Base-by-base conservation (phyloP, 257 asterid species). In the Perilla frutescens region DNA sequence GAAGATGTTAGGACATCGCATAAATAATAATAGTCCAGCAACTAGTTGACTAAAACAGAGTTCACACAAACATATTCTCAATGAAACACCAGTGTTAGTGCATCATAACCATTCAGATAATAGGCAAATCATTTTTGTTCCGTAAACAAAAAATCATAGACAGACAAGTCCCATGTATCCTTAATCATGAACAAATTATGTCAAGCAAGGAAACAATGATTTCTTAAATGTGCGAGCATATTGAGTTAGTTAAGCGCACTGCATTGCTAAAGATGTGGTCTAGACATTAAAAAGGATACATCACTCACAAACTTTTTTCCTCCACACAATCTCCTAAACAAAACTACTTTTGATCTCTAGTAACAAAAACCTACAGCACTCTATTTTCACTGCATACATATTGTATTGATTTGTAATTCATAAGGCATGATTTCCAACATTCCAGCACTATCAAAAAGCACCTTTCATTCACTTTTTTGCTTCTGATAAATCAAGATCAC, bases 401-500 rank as follows among this genome's bases (percentile, higher is more conserved):
- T 62, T 8, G 43, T 62, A 62, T 62, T 49, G 57, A 29, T 13
- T 29, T 8, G 20, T 47, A 77, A 9, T 48, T 56, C 1, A 14
- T 8, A 44, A 60, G 71, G 73, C 71, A 60, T 10, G 51, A 45
- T 44, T 76, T 68, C 11, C 73, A 44, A 26, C 66, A 29, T 65
- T 77, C 73, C 73, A 29, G 58, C 63, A 79, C 82, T 68, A 74
- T 78, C 71, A 76, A 71, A 65, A 49, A 69, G 88, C 87, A 88
- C 87, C 89, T 82, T 79, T 81, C 74, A 79, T 81, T 79, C 82
- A 81, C 74, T 71, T 83, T 84, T 79, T 80, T 84, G 84, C 82
- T 81, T 87, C 86, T 68, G 84, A 84, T 71, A 81, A 87, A 85
- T 85, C 86, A 88, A 85, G 83, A 84, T 77, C 83, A 82, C 82